Percentiles rank a stretch among this genome's conserved stretches.
These are phyloP conservation scores for Leccinum ochraceum DNA, from an alignment of 768 basidiomycete species.

Conservation along the genomic window DNA sequence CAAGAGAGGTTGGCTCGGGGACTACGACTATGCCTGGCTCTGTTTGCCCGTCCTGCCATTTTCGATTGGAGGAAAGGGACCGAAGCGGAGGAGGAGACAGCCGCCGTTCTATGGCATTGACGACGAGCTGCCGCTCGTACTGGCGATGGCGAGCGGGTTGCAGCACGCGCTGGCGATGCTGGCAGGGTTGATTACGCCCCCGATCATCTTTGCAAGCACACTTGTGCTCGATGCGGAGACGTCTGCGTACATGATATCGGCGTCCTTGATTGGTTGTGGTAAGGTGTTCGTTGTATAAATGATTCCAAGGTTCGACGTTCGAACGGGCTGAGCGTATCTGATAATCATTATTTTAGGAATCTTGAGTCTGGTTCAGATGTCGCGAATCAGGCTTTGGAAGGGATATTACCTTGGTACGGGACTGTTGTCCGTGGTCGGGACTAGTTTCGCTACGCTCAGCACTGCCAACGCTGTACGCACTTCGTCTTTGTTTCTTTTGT, in stretches of 20 bases:
- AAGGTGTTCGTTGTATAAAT: conserved; percentile 18
- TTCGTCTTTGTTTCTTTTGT: neutral
- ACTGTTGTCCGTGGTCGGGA: no score
- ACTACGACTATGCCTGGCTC: conserved; percentile 77
- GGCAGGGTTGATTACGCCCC: conserved; percentile 79
- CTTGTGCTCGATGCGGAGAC: conserved; percentile 57
- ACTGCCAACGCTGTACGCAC: no score
- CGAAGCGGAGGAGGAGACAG: conserved; percentile 24
- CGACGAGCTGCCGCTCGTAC: conserved; percentile 67
- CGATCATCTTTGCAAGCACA: conserved; percentile 73
- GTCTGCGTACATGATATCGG: conserved; percentile 78
- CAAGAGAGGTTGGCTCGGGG: conserved; percentile 76
- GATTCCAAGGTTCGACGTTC: neutral
- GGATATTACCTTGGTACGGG: no score
- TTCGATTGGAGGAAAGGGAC: conserved; percentile 34
- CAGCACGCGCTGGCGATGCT: conserved; percentile 84
- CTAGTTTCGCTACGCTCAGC: no score
- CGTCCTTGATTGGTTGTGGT: conserved; percentile 80
- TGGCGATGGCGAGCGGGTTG: conserved; percentile 72
- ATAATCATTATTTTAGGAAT: no score
- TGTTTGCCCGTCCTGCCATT: conserved; percentile 72
- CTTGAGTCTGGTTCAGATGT: no score
- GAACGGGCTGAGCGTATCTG: neutral
- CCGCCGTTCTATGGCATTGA: conserved; percentile 81
- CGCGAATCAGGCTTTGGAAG: no score